Evolutionary conservation across 768 basidiomycete genomes (phyloP), one percentile per base, ranked within the genome.

Genomic region (Pisolithus sp.): DNA sequence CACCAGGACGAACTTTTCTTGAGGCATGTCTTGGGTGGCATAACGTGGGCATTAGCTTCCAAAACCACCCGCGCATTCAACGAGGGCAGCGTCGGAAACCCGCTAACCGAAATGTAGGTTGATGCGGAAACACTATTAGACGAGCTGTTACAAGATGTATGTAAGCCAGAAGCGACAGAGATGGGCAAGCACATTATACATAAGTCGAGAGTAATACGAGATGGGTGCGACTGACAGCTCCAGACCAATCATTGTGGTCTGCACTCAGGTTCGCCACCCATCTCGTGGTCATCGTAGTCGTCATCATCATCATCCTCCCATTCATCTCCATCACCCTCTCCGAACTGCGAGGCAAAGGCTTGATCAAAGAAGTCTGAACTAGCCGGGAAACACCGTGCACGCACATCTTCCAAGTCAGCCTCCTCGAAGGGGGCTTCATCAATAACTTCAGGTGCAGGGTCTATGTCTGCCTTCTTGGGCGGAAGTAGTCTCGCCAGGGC

Each of bases 321-420:
- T 53, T 78, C 81, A 54, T 80, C 81, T 43, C 83, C 86, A 23
- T 83, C 80, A n/a, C 70, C 73, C 12, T 13, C 34, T 54, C 83
- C 87, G 67, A 85, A 86, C 82, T 88, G 82, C 53, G 62, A 63
- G 67, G 76, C 68, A 76, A 82, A 85, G 58, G 71, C 83, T 67
- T 79, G 77, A 68, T 88, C 85, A 83, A 85, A 88, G 82, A 86
- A 88, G 66, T 77, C 77, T 65, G 76, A 73, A 66, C 77, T 76
- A 78, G 83, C 80, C 74, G 80, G 79, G 73, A 83, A 85, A 79
- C 77, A 81, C 74, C 78, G 78, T 71, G 74, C 76, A 86, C 89
- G 83, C 81, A 91, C 87, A 73, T 89, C 86, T 64, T 80, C 79
- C 72, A 89, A 79, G 69, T 84, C 83, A 68, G 79, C 81, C 68